phyloP scores from a whole-genome alignment of 164 flowering plant genomes.

The Chloranthus sessilifolius region DNA sequence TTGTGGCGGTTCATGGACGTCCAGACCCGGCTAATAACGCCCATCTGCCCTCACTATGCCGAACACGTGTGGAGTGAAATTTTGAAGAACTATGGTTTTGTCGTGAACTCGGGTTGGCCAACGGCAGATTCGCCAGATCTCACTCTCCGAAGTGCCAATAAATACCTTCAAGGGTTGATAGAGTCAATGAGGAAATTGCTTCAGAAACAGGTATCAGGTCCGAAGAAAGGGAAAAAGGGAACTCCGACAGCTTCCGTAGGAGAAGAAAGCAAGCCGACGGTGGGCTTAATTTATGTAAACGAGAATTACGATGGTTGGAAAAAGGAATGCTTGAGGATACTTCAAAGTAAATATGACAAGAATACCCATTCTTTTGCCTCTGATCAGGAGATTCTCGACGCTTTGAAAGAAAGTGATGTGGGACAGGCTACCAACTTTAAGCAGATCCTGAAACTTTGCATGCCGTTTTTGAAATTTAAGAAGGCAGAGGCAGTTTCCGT shows the following conservation, averaged over 20 bases:
- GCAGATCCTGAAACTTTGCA: conserved; percentile 62
- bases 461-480: conserved; percentile 89
- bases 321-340: conserved; percentile 64
- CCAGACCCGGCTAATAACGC: conserved; percentile 81
- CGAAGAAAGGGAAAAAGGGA: conserved; percentile 63
- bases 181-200: conserved; percentile 71
- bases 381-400: conserved; percentile 53
- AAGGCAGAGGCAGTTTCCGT: conserved; percentile 61
- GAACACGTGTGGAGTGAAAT: conserved; percentile 77
- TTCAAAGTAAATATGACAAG: conserved; percentile 44
- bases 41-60: conserved; percentile 88
- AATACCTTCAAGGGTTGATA: conserved; percentile 72
- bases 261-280: conserved; percentile 32
- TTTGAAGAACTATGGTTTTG: conserved; percentile 70
- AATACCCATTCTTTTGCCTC: conserved; percentile 46
- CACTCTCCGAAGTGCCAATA: conserved; percentile 68
- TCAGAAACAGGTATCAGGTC: conserved; percentile 60
- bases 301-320: conserved; percentile 89
- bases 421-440: conserved; percentile 51
- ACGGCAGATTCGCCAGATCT: conserved; percentile 50
- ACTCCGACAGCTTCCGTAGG: conserved; percentile 21
- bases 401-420: conserved; percentile 36
- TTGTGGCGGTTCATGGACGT: conserved; percentile 80
- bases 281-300: conserved; percentile 67
- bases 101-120: conserved; percentile 82